Evolutionary conservation across 2,329 filamentous ascomycete genomes (phyloP).

Genomic region (Pyrenochaeta sp.): DNA sequence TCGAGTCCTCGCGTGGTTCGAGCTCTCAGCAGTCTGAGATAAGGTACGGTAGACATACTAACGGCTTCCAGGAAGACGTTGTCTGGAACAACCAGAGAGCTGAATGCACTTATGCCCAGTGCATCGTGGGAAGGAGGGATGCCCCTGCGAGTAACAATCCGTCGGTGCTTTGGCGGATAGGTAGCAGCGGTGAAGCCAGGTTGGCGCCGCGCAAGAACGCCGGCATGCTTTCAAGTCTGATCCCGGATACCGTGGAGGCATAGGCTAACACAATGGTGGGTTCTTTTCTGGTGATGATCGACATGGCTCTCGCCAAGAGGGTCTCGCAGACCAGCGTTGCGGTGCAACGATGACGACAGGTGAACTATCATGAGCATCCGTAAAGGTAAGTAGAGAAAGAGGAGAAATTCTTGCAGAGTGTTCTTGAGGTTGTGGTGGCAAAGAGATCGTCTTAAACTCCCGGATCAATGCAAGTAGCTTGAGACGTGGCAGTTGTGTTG

Average conservation of each 20-base stretch:
- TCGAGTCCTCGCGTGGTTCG: background rate
- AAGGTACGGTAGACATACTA: background rate
- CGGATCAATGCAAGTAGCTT: slow-evolving; percentile 11
- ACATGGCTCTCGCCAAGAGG: slow-evolving; percentile 21
- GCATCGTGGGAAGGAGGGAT: slow-evolving; percentile 17
- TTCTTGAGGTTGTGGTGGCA: slow-evolving; percentile 24
- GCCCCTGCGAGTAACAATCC: slow-evolving; percentile 24
- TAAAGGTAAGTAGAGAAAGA: slow-evolving; percentile 5
- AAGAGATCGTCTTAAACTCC: slow-evolving; percentile 37
- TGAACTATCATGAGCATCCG: background rate
- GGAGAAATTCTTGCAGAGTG: slow-evolving; percentile 5
- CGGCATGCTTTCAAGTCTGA: slow-evolving; percentile 12
- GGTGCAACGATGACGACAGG: slow-evolving; percentile 7
- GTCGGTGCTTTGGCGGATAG: slow-evolving; percentile 8
- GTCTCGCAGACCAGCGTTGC: slow-evolving; percentile 6
- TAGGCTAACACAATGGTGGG: slow-evolving; percentile 7
- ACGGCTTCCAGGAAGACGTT: slow-evolving; percentile 1
- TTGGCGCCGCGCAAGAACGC: slow-evolving; percentile 6
- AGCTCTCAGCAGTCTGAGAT: background rate
- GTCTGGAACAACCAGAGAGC: slow-evolving; percentile 4
- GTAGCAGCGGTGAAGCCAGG: slow-evolving; percentile 22
- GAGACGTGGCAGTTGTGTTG: slow-evolving; percentile 33
- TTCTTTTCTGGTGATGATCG: slow-evolving; percentile 23
- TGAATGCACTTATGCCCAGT: slow-evolving; percentile 28
- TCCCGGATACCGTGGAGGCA: slow-evolving; percentile 7